Evolutionary conservation across 371 early-diverging fungal species (phyloP).

Genomic region (Circinella minor): DNA sequence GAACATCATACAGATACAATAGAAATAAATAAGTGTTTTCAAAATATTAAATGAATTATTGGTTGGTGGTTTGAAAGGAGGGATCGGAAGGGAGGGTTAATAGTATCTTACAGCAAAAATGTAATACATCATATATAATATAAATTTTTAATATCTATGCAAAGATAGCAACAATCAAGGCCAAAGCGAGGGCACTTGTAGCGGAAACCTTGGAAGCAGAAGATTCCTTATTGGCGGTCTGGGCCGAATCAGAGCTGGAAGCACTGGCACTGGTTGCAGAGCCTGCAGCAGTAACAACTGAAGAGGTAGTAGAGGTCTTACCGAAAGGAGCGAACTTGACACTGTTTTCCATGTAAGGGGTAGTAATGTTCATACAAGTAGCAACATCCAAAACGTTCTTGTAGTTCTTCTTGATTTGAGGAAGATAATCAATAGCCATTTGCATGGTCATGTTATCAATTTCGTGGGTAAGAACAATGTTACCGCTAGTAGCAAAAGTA

Average conservation of each 20-base stretch:
- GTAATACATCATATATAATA: neutral
- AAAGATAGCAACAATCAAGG: neutral
- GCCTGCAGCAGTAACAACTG: neutral
- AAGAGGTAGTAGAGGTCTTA: neutral
- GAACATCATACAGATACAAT: too few relatives aligned
- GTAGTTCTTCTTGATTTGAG: conserved; percentile 48
- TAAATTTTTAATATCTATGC: neutral
- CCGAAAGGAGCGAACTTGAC: conserved; percentile 35
- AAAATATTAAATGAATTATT: too few relatives aligned
- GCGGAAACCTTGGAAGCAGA: conserved; percentile 6
- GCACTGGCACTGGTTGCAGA: neutral
- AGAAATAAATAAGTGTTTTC: too few relatives aligned
- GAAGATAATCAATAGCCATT: conserved; percentile 50
- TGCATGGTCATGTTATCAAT: conserved; percentile 58
- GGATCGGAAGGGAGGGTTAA: too few relatives aligned
- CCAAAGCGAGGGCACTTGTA: neutral
- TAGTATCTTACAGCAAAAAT: neutral
- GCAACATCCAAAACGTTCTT: conserved; percentile 56
- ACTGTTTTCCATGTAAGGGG: conserved; percentile 53
- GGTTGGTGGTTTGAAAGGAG: too few relatives aligned
- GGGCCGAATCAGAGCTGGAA: neutral
- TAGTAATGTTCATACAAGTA: conserved; percentile 58
- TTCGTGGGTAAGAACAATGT: conserved; percentile 61
- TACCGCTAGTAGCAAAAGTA: conserved; percentile 41
- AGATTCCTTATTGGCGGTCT: neutral